These are phyloP conservation scores for Cicer chorassanicum DNA, from an alignment of 306 rosid species.

Conservation along the genomic window DNA sequence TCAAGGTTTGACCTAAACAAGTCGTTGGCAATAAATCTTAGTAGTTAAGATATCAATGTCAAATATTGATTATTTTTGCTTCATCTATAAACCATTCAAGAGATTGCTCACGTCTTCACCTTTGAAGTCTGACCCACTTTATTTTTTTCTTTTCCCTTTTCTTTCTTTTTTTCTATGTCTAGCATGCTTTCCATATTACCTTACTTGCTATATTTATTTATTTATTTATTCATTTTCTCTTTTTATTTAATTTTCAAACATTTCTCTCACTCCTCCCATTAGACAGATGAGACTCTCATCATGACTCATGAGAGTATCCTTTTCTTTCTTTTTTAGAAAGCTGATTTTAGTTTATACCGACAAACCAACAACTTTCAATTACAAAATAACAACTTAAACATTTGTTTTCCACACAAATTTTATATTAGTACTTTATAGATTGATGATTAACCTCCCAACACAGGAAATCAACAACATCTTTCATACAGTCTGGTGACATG, in stretches of 20 bases:
- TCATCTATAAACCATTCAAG: background rate
- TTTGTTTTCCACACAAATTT: background rate
- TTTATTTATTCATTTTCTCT: background rate
- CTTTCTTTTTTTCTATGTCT: background rate
- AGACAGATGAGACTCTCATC: background rate
- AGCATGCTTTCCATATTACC: background rate
- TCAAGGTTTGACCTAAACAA: too few species aligned
- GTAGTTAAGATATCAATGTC: too few species aligned
- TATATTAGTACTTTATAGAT: background rate
- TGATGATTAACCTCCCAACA: constrained; percentile 26
- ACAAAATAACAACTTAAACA: background rate
- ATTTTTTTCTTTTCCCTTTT: background rate
- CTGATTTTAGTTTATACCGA: background rate
- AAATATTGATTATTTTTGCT: background rate
- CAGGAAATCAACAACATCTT: background rate
- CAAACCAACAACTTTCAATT: background rate
- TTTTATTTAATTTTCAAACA: background rate
- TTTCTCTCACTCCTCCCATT: background rate
- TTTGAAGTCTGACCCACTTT: background rate
- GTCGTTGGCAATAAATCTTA: too few species aligned
- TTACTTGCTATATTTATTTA: background rate
- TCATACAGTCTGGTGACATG: constrained; percentile 7
- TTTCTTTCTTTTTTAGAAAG: background rate
- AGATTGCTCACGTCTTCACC: background rate
- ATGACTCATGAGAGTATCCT: background rate